Evolutionary conservation across 495 filamentous ascomycete species (phyloP), one percentile per base, ranked within the genome.

Genomic region (Penicillium chermesinum): DNA sequence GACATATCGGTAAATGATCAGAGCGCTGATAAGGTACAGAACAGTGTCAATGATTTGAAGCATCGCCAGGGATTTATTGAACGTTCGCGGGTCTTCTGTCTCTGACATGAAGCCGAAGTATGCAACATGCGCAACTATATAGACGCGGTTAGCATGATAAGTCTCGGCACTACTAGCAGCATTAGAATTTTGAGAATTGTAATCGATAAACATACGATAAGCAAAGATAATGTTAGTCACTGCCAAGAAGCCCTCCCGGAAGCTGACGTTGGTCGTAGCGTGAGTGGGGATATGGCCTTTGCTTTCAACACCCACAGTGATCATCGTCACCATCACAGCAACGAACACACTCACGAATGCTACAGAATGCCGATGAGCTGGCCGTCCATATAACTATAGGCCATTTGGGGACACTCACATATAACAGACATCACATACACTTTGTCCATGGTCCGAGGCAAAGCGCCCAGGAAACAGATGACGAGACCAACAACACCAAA

Each of bases 41-140:
- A 74, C 50, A 13, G 80, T 84, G 52, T 87, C 84, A 27, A 77
- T 70, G 43, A 75, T 59, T 55, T 86, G 83, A 2, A 87, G 79
- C 40, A 81, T 61, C 22, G 72, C 72, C 18, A 89, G 76, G 0
- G 86, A 75, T 63, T 86, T 87, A 46, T 72, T 70, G 58, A 79
- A 88, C 49, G 84, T 79, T 16, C 64, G 58, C 0, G 84, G 84
- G 0, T 81, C 78, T 57, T 83, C 77, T 65, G 87, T 82, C 63
- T 91, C 87, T 34, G 83, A 80, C 61, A 88, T 85, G 67, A 91
- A 84, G 40, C 73, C 77, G 66, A 91, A 87, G 64, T 86, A 84
- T 54, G 85, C 78, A 58, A 86, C 70, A 69, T 88, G 77, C 49
- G 85, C 71, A 65, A 83, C 77, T 70, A 38, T n/a, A 42, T n/a